phyloP scores from a whole-genome alignment of 768 basidiomycete species.

The Tephrocybe sp. region DNA sequence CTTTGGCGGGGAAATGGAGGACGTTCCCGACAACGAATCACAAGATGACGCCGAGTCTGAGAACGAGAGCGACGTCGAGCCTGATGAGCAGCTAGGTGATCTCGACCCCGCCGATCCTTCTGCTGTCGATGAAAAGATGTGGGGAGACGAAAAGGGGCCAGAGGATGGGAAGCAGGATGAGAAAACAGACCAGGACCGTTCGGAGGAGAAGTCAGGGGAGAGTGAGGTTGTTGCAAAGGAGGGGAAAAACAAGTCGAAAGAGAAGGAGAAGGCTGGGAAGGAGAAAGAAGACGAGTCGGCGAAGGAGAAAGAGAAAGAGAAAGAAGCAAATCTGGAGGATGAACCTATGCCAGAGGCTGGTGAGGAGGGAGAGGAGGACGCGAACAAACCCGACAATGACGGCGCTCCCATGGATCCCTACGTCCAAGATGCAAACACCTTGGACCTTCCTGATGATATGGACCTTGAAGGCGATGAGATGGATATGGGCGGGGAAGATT shows the following conservation, averaged over 20 bases:
- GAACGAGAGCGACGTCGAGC: slow-evolving; percentile 56
- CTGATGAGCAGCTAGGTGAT: slow-evolving; percentile 83
- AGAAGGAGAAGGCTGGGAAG: slow-evolving; percentile 32
- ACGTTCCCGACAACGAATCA: slow-evolving; percentile 68
- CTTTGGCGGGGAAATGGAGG: slow-evolving; percentile 84
- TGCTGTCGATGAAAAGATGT: slow-evolving; percentile 93
- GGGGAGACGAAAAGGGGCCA: slow-evolving; percentile 81
- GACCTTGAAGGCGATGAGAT: slow-evolving; percentile 51
- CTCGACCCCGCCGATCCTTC: slow-evolving; percentile 82
- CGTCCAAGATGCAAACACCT: slow-evolving; percentile 68
- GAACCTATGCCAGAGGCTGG: slow-evolving; percentile 22
- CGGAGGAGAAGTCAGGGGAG: slow-evolving; percentile 43
- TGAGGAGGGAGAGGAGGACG: slow-evolving; percentile 41
- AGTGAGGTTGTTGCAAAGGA: slow-evolving; percentile 86
- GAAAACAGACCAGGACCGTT: slow-evolving; percentile 62
- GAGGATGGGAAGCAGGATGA: slow-evolving; percentile 53
- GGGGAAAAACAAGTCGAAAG: slow-evolving; percentile 37
- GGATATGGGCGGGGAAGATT: slow-evolving; percentile 30
- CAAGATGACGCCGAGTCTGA: slow-evolving; percentile 53
- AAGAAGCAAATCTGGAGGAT: slow-evolving; percentile 16
- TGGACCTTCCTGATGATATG: slow-evolving; percentile 90
- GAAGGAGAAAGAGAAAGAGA: slow-evolving; percentile 21
- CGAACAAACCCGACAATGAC: slow-evolving; percentile 44
- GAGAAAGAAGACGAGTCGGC: slow-evolving; percentile 26
- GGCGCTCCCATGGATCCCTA: slow-evolving; percentile 77